Percentiles rank a stretch among this genome's conserved stretches.
Conservation (phyloP, 108 stramenopile species). For the Skeletonema grethae region DNA sequence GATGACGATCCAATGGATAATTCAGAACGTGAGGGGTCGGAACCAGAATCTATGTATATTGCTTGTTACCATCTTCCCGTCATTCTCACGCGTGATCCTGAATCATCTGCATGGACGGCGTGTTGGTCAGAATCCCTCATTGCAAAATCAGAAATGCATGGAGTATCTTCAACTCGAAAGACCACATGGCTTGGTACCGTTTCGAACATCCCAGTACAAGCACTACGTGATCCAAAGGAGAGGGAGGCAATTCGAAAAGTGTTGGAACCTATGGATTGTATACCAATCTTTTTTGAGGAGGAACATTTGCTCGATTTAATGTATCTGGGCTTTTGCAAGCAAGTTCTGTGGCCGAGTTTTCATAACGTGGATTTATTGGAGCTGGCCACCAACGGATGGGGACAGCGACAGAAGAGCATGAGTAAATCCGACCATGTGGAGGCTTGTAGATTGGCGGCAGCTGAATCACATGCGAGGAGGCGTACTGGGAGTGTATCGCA, state of each 20-base stretch:
- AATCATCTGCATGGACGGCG: conserved; percentile 72
- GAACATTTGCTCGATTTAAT: conserved; percentile 55
- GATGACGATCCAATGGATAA: conserved; percentile 47
- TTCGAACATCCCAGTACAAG: conserved; percentile 57
- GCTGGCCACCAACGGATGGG: conserved; percentile 68
- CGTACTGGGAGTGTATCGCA: conserved; percentile 20
- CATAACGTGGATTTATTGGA: conserved; percentile 96
- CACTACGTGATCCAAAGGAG: conserved; percentile 66
- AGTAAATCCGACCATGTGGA: conserved; percentile 29
- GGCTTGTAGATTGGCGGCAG: conserved; percentile 46
- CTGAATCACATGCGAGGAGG: conserved; percentile 44
- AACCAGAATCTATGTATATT: conserved; percentile 72
- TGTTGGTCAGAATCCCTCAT: conserved; percentile 95
- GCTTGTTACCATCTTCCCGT: conserved; percentile 98
- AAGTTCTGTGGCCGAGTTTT: conserved; percentile 97
- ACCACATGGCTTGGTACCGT: conserved; percentile 96
- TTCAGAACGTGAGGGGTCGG: conserved; percentile 7
- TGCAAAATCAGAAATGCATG: conserved; percentile 84
- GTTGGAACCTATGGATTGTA: conserved; percentile 88
- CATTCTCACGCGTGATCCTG: conserved; percentile 65
- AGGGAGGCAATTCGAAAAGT: conserved; percentile 70
- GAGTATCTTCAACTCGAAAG: conserved; percentile 67
- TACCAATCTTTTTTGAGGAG: conserved; percentile 88
- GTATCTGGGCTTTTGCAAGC: conserved; percentile 97
- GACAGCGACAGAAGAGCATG: conserved; percentile 38